A percentile compares a stretch with the other conserved stretches of the same genome.
phyloP scores from a whole-genome alignment of 768 basidiomycete species.

The Rhodotorula sphaerocarpa region DNA sequence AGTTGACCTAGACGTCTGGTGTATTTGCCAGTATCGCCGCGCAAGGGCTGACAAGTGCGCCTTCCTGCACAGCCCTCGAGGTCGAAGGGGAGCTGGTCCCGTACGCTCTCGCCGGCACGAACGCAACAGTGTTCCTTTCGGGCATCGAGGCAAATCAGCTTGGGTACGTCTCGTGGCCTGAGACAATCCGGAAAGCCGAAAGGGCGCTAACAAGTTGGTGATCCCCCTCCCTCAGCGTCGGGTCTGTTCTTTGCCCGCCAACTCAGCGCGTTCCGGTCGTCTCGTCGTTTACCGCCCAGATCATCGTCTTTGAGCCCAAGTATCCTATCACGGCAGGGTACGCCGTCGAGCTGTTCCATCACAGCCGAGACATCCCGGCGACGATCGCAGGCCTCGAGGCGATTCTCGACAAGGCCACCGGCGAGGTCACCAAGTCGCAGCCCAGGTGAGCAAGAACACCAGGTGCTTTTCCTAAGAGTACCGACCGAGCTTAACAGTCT shows the following conservation, averaged over 20 bases:
- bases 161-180: constrained; percentile 35
- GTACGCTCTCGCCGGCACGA: constrained; percentile 86
- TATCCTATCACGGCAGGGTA: constrained; percentile 80
- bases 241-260: constrained; percentile 76
- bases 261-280: constrained; percentile 66
- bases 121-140: constrained; percentile 74
- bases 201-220: neutral
- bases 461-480: constrained; percentile 35
- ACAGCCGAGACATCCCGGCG: constrained; percentile 85
- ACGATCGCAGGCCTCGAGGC: constrained; percentile 72
- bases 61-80: constrained; percentile 67
- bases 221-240: constrained; percentile 50
- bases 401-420: constrained; percentile 67
- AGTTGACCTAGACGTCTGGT: too few relatives aligned
- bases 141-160: constrained; percentile 78
- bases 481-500: neutral
- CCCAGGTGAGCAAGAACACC: too few relatives aligned
- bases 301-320: constrained; percentile 88
- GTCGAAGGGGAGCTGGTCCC: constrained; percentile 64
- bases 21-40: too few relatives aligned
- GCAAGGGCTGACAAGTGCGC: too few relatives aligned
- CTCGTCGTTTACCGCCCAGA: constrained; percentile 68
- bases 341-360: constrained; percentile 86
- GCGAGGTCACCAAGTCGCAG: constrained; percentile 62
- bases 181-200: too few relatives aligned